These are phyloP conservation scores for Escallonia rubra DNA, from an alignment of 129 eudicot species.

Conservation along the genomic window DNA sequence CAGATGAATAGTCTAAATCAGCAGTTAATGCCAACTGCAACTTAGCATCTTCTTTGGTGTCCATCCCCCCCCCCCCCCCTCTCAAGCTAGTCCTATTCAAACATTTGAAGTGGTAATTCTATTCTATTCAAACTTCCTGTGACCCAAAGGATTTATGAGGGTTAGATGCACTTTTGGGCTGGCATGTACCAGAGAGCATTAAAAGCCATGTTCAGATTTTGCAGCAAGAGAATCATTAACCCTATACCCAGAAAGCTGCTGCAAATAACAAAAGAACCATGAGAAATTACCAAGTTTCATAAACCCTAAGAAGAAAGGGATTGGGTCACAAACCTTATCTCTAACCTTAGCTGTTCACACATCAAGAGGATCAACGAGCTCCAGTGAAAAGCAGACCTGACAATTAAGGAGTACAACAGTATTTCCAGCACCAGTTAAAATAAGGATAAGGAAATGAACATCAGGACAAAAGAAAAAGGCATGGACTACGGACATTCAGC, in stretches of 20 bases:
- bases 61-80: constrained; percentile 16
- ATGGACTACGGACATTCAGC: too few relatives aligned
- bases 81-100: constrained; percentile 8
- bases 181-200: constrained; percentile 24
- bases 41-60: constrained; percentile 18
- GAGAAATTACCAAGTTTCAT: constrained; percentile 14
- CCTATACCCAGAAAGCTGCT: not conserved
- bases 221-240: constrained; percentile 13
- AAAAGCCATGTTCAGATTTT: constrained; percentile 19
- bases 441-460: not conserved
- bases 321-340: constrained; percentile 18
- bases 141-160: constrained; percentile 13
- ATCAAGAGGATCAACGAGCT: constrained; percentile 22
- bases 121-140: constrained; percentile 18
- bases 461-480: not conserved
- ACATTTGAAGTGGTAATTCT: too few relatives aligned
- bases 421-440: not conserved
- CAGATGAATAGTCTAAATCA: constrained; percentile 39
- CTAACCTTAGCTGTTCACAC: constrained; percentile 6
- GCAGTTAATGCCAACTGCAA: constrained; percentile 39
- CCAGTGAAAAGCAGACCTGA: constrained; percentile 8
- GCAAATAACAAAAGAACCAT: not conserved
- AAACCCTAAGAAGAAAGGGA: constrained; percentile 5
- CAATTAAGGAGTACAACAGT: not conserved
- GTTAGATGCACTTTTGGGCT: constrained; percentile 8